Percentiles rank a stretch among this genome's conserved stretches.
These are phyloP conservation scores for Quercus berberidifolia DNA, from an alignment of 306 rosid species.

Conservation along the genomic window DNA sequence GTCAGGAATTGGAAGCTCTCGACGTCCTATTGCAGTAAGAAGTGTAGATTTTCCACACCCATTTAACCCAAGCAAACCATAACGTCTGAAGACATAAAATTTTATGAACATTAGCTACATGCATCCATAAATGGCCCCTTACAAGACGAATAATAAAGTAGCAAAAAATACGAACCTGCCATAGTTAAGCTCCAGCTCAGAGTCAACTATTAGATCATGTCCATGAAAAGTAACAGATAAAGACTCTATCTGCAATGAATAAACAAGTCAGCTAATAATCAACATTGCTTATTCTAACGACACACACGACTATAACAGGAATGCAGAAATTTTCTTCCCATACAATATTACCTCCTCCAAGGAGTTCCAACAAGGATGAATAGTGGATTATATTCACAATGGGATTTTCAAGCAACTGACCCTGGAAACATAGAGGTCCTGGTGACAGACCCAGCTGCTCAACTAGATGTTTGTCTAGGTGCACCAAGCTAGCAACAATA, in stretches of 20 bases:
- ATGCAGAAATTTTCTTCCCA: not conserved
- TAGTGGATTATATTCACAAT: slow-evolving; percentile 23
- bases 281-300: not conserved
- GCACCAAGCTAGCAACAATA: slow-evolving; percentile 32
- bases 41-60: slow-evolving; percentile 98
- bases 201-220: slow-evolving; percentile 89
- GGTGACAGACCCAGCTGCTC: slow-evolving; percentile 27
- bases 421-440: slow-evolving; percentile 22
- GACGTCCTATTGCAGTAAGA: slow-evolving; percentile 70
- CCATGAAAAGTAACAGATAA: slow-evolving; percentile 94
- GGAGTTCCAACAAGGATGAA: slow-evolving; percentile 1
- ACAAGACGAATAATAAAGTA: not conserved
- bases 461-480: slow-evolving; percentile 26
- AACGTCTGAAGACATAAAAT: slow-evolving; percentile 51
- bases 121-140: not conserved
- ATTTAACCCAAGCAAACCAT: slow-evolving; percentile 93
- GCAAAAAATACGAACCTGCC: slow-evolving; percentile 63
- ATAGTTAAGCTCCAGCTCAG: slow-evolving; percentile 93
- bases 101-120: not conserved
- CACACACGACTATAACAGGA: slow-evolving; percentile 3
- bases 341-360: slow-evolving; percentile 16
- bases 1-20: slow-evolving; percentile 96
- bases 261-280: slow-evolving; percentile 5
- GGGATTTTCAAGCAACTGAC: slow-evolving; percentile 18
- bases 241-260: slow-evolving; percentile 76